Base-by-base conservation (phyloP, 2,329 filamentous ascomycete genomes). In the Paecilomyces sp. region DNA sequence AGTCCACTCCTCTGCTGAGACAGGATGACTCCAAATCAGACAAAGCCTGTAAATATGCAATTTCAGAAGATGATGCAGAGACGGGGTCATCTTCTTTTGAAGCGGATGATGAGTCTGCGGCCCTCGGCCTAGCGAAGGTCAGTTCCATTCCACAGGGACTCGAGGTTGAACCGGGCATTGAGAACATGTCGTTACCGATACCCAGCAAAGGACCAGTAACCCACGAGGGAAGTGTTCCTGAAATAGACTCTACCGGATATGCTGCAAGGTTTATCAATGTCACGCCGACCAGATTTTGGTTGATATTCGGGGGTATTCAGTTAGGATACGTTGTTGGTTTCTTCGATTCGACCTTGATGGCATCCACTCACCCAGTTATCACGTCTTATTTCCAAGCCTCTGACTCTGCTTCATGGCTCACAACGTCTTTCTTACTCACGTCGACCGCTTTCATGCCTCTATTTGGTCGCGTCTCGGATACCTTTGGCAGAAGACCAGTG, bases 291-390 rank as follows among this genome's bases (percentile, higher is more conserved):
- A 78, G 80, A 31, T 89, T 90, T 75, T 86, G 84, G 81, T 69
- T 85, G 61, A 83, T 88, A 59, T 89, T 88, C 68, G 65, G 75
- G 5, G 82, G 83, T 56, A 78, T 88, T 54, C 74, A 88, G 62
- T 69, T 81, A n/a, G 79, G 80, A 3, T 83, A 84, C 67, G 83
- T 87, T 62, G 72, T 79, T 58, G 76, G 72, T 8, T 85, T 80
- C 70, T 92, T 93, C 68, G 90, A 93, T 76, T 83, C 84, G 11
- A 93, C 89, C 3, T 83, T 93, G 64, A 92, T 93, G 89, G 89
- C 89, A 3, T 91, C 88, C 2, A 88, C 83, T 51, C 90, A 94
- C 71, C 89, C 90, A 0, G 88, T 90, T 60, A 91, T 93, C 62
- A 92, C 89, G 0, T 91, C 88, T 0, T 86, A 92, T 71, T 93